A percentile compares a stretch with the other conserved stretches of the same genome.
phyloP scores from a whole-genome alignment of 1,284 basidiomycete species.

The Takashimella tepidaria region DNA sequence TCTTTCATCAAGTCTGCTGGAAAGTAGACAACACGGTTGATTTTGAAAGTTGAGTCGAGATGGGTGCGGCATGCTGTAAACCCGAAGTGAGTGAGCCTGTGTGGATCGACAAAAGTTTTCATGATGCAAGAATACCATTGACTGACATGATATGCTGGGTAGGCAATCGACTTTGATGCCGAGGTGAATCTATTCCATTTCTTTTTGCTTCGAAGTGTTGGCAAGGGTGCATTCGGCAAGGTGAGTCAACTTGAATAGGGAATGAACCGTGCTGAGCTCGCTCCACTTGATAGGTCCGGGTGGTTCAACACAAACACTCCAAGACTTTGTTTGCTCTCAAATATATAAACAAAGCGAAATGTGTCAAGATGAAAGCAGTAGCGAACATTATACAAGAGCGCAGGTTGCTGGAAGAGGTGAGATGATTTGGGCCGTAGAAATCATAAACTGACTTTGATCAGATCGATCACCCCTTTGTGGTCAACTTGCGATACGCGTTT shows the following conservation, averaged over 20 bases:
- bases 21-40: no score
- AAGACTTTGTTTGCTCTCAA: conserved; percentile 94
- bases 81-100: conserved; percentile 53
- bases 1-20: no score
- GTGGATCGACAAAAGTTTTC: no score
- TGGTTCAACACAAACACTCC: conserved; percentile 97
- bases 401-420: conserved; percentile 81
- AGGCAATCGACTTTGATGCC: conserved; percentile 97
- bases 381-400: conserved; percentile 96
- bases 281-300: conserved; percentile 67
- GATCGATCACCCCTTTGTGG: conserved; percentile 92
- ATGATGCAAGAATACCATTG: no score
- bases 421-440: conserved; percentile 11
- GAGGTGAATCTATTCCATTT: conserved; percentile 98
- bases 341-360: conserved; percentile 98
- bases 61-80: conserved; percentile 54
- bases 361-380: conserved; percentile 96
- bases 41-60: conserved; percentile 14
- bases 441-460: conserved; percentile 37
- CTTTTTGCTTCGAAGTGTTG: conserved; percentile 84
- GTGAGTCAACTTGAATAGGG: conserved; percentile 50
- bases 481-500: conserved; percentile 93
- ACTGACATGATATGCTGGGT: no score
- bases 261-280: background rate
- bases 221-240: conserved; percentile 98